phyloP scores from a whole-genome alignment of 2,329 filamentous ascomycete genomes.

The Diaporthe sp. region DNA sequence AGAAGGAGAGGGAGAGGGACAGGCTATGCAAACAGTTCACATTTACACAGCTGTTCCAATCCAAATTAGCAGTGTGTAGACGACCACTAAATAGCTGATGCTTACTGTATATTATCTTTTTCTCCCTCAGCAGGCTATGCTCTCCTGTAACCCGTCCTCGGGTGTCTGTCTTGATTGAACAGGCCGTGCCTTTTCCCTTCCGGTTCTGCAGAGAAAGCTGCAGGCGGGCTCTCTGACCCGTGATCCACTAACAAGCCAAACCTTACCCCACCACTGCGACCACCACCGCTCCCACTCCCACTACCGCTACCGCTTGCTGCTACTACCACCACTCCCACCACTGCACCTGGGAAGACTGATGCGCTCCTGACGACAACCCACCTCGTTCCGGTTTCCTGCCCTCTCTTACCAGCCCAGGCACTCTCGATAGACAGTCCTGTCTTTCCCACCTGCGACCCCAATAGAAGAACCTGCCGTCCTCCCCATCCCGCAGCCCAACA shows the following conservation, averaged over 20 bases:
- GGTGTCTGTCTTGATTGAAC: not conserved
- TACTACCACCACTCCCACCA: not conserved
- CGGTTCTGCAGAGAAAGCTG: constrained; percentile 17
- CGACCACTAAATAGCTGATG: not conserved
- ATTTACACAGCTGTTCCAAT: not conserved
- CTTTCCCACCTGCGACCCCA: not conserved
- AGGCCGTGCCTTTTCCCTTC: not conserved
- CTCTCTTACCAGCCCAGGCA: constrained; percentile 1
- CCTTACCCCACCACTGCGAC: constrained; percentile 28
- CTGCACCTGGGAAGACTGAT: constrained; percentile 7
- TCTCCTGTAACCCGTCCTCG: not conserved
- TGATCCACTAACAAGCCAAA: constrained; percentile 29
- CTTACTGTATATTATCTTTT: not conserved
- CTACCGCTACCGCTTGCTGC: not conserved
- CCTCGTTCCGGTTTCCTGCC: constrained; percentile 18
- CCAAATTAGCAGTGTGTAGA: not conserved
- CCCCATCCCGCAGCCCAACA: constrained; percentile 1
- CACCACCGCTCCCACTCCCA: not conserved
- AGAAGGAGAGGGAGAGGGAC: not conserved
- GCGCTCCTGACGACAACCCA: constrained; percentile 24
- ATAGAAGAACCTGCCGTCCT: constrained; percentile 8
- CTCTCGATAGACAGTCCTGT: not conserved
- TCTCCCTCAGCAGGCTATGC: not conserved
- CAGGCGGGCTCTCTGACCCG: constrained; percentile 19
- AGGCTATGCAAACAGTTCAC: not conserved